Base-by-base conservation (phyloP, 768 basidiomycete genomes). In the Russula emetica region DNA sequence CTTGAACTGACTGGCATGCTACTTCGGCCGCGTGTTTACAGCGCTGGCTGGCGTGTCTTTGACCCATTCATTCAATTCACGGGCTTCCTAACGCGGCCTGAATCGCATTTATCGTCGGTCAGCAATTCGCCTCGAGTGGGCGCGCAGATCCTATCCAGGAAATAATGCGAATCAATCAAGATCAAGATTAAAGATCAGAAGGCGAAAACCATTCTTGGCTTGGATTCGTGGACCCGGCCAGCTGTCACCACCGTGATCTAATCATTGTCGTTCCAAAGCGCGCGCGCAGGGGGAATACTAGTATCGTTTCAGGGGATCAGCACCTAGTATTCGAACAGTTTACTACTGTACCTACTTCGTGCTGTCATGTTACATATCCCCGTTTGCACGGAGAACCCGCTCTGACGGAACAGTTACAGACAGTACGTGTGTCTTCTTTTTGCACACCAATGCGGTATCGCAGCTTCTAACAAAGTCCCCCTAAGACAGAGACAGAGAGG, bases 161-260 rank as follows among this genome's bases (percentile, higher is more conserved):
- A 26, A 64, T 54, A 60, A 51, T 60, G 63, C 58, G 63, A 64
- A 64, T 64, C 63, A 42, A 63, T 62, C 50, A 16, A 42, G 62
- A 57, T 51, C 62, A 28, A 26, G 22, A 54, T 54, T 36, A 34
- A 60, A 42, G 45, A 63, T 53, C 34, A 26, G 16, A 50, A 50
- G 44, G n/a, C 13, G 34, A 55, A 26, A 6, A 16, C 11, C 2
- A 34, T 28, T 20, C 18, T 34, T 13, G 32, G 32, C 13, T 14
- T 36, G n/a, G 53, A 22, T 28, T 62, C 36, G 28, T 26, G 34
- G 49, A 16, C 26, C 30, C 6, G 22, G 58, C 28, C 36, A 30
- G n/a, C 54, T 56, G 40, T 50, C 55, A 56, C 18, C 34, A 32
- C n/a, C 14, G 13, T 52, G 20, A 52, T 30, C 30, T 59, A 51